Evolutionary conservation across 805 yeast species (phyloP).

Genomic region (Ogataea paraovalis): DNA sequence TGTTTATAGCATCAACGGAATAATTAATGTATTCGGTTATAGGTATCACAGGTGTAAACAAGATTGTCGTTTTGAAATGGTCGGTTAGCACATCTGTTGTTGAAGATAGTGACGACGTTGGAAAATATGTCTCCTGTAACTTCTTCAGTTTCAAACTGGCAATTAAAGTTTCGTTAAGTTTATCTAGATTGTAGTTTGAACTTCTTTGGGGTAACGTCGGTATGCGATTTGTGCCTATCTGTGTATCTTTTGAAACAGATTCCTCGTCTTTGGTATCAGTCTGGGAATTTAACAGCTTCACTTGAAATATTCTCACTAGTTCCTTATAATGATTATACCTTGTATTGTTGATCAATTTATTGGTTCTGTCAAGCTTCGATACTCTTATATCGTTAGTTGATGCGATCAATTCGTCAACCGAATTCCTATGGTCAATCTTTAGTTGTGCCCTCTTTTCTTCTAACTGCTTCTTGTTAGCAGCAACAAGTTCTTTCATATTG

Average conservation of each 20-base stretch:
- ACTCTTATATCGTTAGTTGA: constrained; percentile 8
- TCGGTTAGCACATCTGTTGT: not conserved
- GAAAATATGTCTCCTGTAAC: not conserved
- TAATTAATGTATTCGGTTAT: constrained; percentile 17
- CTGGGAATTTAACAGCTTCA: constrained; percentile 3
- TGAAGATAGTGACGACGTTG: not conserved
- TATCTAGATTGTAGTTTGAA: constrained; percentile 7
- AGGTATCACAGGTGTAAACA: constrained; percentile 27
- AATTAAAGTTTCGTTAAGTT: constrained; percentile 11
- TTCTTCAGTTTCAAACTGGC: constrained; percentile 5
- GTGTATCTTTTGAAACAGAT: not conserved
- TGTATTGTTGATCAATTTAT: constrained; percentile 11
- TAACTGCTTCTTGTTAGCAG: not conserved
- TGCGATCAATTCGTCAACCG: not conserved
- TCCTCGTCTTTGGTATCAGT: not conserved
- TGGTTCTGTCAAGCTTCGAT: constrained; percentile 11
- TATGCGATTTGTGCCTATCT: not conserved
- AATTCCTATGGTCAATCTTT: constrained; percentile 3
- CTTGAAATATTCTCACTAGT: constrained; percentile 10
- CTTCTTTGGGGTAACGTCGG: not conserved
- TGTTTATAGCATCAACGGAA: constrained; percentile 18
- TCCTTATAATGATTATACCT: constrained; percentile 15
- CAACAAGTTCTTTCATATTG: not conserved
- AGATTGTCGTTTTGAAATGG: constrained; percentile 13
- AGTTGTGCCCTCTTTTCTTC: constrained; percentile 3